These are phyloP conservation scores for Asterophora parasitica DNA, from an alignment of 768 basidiomycete genomes.

Conservation along the genomic window DNA sequence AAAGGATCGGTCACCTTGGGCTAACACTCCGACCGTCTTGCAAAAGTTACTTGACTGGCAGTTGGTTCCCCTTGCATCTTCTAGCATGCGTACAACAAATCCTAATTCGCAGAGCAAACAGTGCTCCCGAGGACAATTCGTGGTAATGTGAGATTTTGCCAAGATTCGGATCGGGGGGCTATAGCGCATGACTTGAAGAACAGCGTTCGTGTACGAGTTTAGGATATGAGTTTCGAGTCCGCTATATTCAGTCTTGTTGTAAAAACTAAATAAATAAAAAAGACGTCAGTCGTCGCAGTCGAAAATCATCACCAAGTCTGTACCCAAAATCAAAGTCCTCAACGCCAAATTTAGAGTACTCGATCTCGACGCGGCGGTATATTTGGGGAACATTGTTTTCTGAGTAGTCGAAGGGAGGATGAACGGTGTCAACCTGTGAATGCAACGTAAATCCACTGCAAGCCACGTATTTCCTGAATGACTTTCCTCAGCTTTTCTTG, in stretches of 20 bases:
- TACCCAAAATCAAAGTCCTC: slow-evolving; percentile 99
- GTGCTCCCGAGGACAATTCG: slow-evolving; percentile 83
- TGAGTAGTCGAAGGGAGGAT: slow-evolving; percentile 45
- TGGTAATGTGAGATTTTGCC: slow-evolving; percentile 90
- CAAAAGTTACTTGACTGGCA: slow-evolving; percentile 98
- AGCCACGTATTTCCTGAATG: not conserved
- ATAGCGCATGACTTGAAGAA: slow-evolving; percentile 91
- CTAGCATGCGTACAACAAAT: slow-evolving; percentile 91
- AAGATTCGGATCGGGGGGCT: slow-evolving; percentile 68
- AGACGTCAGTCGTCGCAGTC: not conserved
- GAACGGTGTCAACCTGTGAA: slow-evolving; percentile 46
- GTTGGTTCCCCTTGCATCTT: slow-evolving; percentile 90
- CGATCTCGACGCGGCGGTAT: slow-evolving; percentile 93
- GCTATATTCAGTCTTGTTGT: slow-evolving; percentile 86
- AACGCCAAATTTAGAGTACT: slow-evolving; percentile 97
- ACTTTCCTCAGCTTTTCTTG: slow-evolving; percentile 41
- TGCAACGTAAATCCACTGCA: slow-evolving; percentile 3
- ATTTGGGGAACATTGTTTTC: slow-evolving; percentile 66
- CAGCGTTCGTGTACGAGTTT: slow-evolving; percentile 92
- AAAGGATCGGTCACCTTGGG: slow-evolving; percentile 60
- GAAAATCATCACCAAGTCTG: slow-evolving; percentile 12
- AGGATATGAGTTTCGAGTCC: slow-evolving; percentile 96
- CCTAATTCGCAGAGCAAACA: slow-evolving; percentile 94
- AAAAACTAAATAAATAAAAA: slow-evolving; percentile 84
- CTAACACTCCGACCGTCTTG: slow-evolving; percentile 83